phyloP scores from a whole-genome alignment of 371 early-diverging fungal species.

The Apophysomyces variabilis region DNA sequence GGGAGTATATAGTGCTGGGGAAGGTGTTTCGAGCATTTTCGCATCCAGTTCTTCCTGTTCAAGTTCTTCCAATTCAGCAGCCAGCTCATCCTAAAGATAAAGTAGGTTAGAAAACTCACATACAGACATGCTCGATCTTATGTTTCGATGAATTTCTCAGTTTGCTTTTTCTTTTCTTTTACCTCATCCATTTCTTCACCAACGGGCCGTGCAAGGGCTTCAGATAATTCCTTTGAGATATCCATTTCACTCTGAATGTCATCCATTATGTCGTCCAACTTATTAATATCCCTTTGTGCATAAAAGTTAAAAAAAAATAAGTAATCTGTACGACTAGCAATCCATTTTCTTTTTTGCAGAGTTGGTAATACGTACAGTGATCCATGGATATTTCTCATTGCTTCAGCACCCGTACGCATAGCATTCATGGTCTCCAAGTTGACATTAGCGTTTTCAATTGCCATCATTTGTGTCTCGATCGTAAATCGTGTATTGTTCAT shows the following conservation, averaged over 20 bases:
- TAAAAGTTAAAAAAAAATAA: conserved; percentile 14
- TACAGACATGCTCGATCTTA: too few relatives aligned
- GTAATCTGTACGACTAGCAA: conserved; percentile 67
- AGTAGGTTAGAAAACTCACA: not conserved
- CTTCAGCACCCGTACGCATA: conserved; percentile 92
- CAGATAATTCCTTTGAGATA: conserved; percentile 92
- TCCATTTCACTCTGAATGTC: conserved; percentile 98
- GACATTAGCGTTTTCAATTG: conserved; percentile 96
- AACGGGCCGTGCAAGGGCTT: conserved; percentile 92
- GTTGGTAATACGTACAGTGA: conserved; percentile 69
- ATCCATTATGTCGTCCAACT: conserved; percentile 96
- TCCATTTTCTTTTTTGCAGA: conserved; percentile 49
- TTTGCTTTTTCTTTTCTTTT: not conserved
- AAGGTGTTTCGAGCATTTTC: conserved; percentile 80
- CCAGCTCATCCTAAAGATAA: conserved; percentile 77
- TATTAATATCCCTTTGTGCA: conserved; percentile 81
- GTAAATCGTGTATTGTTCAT: conserved; percentile 90
- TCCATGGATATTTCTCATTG: conserved; percentile 94
- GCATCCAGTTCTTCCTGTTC: conserved; percentile 94
- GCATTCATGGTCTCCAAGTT: conserved; percentile 96
- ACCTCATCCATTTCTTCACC: conserved; percentile 92
- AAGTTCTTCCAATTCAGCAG: conserved; percentile 89
- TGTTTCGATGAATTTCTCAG: too few relatives aligned
- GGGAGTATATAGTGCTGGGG: conserved; percentile 66
- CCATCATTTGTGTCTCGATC: conserved; percentile 94